Evolutionary conservation across 495 filamentous ascomycete genomes (phyloP).

Genomic region (Neurospora hispaniola): DNA sequence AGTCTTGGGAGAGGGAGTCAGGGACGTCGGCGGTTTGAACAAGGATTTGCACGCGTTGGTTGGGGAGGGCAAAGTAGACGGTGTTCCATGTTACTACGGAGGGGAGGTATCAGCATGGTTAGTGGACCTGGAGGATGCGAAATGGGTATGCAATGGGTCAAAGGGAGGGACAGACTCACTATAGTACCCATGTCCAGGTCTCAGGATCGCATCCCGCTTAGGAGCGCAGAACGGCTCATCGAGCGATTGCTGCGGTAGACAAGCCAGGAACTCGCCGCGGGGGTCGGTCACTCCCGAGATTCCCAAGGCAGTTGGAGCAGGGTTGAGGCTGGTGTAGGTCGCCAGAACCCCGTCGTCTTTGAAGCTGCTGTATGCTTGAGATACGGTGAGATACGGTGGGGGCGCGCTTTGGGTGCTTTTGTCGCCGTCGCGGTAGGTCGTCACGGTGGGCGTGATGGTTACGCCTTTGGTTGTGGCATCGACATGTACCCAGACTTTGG

Average conservation of each 20-base stretch:
- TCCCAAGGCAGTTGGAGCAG: conserved; percentile 16
- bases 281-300: neutral
- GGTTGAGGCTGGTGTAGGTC: conserved; percentile 21
- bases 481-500: conserved; percentile 19
- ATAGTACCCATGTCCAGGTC: conserved; percentile 19
- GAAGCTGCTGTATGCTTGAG: conserved; percentile 18
- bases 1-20: neutral
- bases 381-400: conserved; percentile 8
- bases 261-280: conserved; percentile 19
- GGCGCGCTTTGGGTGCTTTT: conserved; percentile 13
- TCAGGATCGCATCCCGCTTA: conserved; percentile 10
- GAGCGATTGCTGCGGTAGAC: conserved; percentile 9
- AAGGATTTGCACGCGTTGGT: neutral
- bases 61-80: conserved; percentile 8
- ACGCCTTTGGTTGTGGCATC: conserved; percentile 10
- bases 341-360: conserved; percentile 4
- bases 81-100: conserved; percentile 19
- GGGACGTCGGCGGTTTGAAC: conserved; percentile 7
- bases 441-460: conserved; percentile 17
- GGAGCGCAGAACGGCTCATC: conserved; percentile 22
- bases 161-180: conserved; percentile 5
- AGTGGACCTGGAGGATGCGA: neutral
- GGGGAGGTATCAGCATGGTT: neutral
- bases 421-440: conserved; percentile 12
- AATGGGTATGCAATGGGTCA: neutral